Evolutionary conservation across 2,329 filamentous ascomycete species (phyloP).

Genomic region (Colletotrichum cuscutae): DNA sequence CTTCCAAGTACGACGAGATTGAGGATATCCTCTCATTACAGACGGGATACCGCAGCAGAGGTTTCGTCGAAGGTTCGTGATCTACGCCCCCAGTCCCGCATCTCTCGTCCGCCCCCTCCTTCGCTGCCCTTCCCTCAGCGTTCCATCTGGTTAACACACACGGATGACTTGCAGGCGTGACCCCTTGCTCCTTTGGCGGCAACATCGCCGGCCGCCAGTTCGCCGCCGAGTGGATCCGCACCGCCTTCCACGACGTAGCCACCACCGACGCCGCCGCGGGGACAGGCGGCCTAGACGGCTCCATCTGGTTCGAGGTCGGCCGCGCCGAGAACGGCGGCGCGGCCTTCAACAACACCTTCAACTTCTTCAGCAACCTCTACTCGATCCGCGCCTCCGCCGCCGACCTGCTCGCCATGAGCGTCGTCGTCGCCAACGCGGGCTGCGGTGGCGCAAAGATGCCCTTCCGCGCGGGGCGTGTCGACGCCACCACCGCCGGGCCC

Average conservation of each 20-base stretch:
- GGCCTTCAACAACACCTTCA: constrained; percentile 44
- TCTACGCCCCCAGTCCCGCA: not conserved
- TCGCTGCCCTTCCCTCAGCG: too few species aligned
- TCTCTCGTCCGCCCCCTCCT: not conserved
- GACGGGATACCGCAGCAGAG: constrained; percentile 36
- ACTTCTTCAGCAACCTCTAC: constrained; percentile 39
- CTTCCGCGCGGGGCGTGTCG: constrained; percentile 39
- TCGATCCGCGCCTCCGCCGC: constrained; percentile 38
- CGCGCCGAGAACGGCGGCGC: constrained; percentile 43
- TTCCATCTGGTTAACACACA: too few species aligned
- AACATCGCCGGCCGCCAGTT: constrained; percentile 39
- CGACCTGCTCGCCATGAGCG: constrained; percentile 46
- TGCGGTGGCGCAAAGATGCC: constrained; percentile 40
- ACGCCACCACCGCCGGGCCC: constrained; percentile 39
- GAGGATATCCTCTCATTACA: constrained; percentile 38
- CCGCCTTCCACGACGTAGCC: constrained; percentile 44
- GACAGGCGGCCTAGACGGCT: constrained; percentile 44
- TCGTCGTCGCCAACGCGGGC: constrained; percentile 39
- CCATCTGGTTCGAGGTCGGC: constrained; percentile 43
- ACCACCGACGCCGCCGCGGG: constrained; percentile 41
- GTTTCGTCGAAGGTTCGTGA: constrained; percentile 38
- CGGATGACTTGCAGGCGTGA: constrained; percentile 9
- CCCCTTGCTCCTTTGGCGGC: constrained; percentile 37
- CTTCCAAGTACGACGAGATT: constrained; percentile 36
- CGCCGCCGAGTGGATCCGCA: constrained; percentile 46